A percentile compares a stretch with the other conserved stretches of the same genome.
Evolutionary conservation across 441 rosid species (phyloP).

Genomic region (Sinapis alba): DNA sequence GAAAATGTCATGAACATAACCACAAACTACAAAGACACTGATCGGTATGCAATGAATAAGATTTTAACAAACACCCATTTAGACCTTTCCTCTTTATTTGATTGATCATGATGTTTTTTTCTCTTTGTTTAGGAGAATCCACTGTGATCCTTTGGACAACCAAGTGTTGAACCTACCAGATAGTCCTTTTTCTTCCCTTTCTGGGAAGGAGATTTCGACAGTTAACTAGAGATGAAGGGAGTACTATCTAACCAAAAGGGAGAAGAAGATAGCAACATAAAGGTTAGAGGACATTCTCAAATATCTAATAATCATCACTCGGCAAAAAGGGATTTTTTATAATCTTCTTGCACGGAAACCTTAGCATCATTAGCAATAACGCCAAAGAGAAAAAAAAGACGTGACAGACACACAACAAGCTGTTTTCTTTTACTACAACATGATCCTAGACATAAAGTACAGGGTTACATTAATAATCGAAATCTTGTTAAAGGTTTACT

Average conservation of each 20-base stretch:
- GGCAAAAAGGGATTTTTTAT: conserved; percentile 20
- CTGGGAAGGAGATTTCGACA: conserved; percentile 65
- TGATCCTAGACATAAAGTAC: background rate
- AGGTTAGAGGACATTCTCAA: conserved; percentile 31
- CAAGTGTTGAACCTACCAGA: conserved; percentile 79
- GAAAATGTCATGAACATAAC: conserved; percentile 48
- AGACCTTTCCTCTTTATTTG: background rate
- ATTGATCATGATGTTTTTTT: background rate
- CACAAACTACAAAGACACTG: conserved; percentile 53
- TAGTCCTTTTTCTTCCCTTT: conserved; percentile 75
- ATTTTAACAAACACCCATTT: background rate
- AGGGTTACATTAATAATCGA: background rate
- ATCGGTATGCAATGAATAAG: conserved; percentile 49
- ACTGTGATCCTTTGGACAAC: conserved; percentile 43
- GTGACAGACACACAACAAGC: conserved; percentile 18
- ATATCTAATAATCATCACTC: conserved; percentile 32
- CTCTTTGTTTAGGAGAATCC: conserved; percentile 14
- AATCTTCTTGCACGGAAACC: conserved; percentile 26
- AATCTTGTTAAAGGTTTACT: background rate
- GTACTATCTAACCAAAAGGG: conserved; percentile 39
- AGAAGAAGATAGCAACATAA: conserved; percentile 42
- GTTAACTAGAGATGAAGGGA: conserved; percentile 53
- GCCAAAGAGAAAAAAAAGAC: conserved; percentile 2
- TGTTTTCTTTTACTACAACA: conserved; percentile 1
- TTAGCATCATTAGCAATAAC: conserved; percentile 31